Percentiles rank a stretch among this genome's conserved stretches.
These are phyloP conservation scores for Boletellus sp. DNA, from an alignment of 768 basidiomycete genomes.

Conservation along the genomic window DNA sequence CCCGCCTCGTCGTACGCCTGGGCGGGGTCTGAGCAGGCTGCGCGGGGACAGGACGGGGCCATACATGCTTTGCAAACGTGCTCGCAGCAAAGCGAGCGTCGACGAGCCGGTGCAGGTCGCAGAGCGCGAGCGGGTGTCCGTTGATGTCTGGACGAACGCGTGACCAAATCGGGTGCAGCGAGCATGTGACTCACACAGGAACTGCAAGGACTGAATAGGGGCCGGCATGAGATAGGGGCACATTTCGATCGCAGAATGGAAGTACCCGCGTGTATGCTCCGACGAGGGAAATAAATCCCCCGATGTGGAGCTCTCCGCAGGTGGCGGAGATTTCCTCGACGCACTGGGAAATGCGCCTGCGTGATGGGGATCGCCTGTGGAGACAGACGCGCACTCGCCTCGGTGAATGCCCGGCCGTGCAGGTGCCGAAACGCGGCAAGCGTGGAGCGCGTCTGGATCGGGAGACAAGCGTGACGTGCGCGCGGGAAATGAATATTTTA, in stretches of 20 bases:
- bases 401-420: slow-evolving; percentile 66
- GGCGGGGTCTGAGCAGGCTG: slow-evolving; percentile 5
- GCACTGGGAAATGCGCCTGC: slow-evolving; percentile 43
- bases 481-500: too few relatives aligned
- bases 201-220: slow-evolving; percentile 68
- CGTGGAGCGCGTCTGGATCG: slow-evolving; percentile 57
- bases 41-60: slow-evolving; percentile 12
- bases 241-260: slow-evolving; percentile 13
- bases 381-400: slow-evolving; percentile 44
- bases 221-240: slow-evolving; percentile 22
- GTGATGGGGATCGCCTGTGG: slow-evolving; percentile 4
- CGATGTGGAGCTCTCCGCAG: slow-evolving; percentile 50
- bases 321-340: slow-evolving; percentile 58
- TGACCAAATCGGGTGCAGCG: neutral
- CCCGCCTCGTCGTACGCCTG: slow-evolving; percentile 71
- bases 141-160: slow-evolving; percentile 62
- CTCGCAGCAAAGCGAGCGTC: slow-evolving; percentile 64
- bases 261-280: slow-evolving; percentile 71
- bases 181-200: slow-evolving; percentile 59
- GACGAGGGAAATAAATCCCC: slow-evolving; percentile 83
- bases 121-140: slow-evolving; percentile 58
- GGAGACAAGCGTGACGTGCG: slow-evolving; percentile 17
- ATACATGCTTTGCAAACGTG: slow-evolving; percentile 71
- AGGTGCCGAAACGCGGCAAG: slow-evolving; percentile 68
- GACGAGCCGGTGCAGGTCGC: slow-evolving; percentile 67